Conservation (phyloP, 495 filamentous ascomycete genomes). For the Aspergillus mulundensis region DNA sequence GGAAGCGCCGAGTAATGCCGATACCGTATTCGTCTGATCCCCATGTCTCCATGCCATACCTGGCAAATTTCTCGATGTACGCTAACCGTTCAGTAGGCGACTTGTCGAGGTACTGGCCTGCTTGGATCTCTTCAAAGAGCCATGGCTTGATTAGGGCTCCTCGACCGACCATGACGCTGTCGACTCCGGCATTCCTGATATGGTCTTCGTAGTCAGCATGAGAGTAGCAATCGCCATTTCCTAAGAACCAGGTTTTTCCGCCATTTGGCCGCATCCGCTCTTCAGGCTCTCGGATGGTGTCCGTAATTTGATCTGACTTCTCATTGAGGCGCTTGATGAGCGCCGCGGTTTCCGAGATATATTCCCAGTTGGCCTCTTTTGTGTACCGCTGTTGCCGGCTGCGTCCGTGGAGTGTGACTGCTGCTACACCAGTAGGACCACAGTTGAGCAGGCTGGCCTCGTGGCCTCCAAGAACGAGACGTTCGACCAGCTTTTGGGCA, state of each 20-base stretch:
- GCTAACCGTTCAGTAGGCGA: constrained; percentile 77
- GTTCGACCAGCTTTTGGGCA: constrained; percentile 73
- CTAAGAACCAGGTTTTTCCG: constrained; percentile 77
- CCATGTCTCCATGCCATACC: constrained; percentile 90
- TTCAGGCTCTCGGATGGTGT: constrained; percentile 77
- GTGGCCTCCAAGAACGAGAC: constrained; percentile 71
- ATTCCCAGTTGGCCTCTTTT: constrained; percentile 80
- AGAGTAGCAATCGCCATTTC: constrained; percentile 95
- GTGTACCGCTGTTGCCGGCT: constrained; percentile 95
- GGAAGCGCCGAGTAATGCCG: constrained; percentile 80
- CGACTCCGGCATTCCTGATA: constrained; percentile 70
- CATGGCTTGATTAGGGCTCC: constrained; percentile 95
- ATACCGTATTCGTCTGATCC: constrained; percentile 90
- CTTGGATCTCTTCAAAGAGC: constrained; percentile 94
- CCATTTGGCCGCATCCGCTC: constrained; percentile 57
- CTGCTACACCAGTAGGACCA: constrained; percentile 76
- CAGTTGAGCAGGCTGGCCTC: constrained; percentile 56
- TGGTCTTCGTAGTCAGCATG: constrained; percentile 82
- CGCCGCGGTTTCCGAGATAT: constrained; percentile 85
- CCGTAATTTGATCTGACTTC: constrained; percentile 55
- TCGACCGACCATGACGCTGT: constrained; percentile 86
- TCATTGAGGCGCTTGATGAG: constrained; percentile 74
- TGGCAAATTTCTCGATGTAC: constrained; percentile 83
- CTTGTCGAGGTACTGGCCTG: constrained; percentile 92
- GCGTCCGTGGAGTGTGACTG: constrained; percentile 89